Evolutionary conservation across 495 filamentous ascomycete species (phyloP).

Genomic region (Tuber indicum): DNA sequence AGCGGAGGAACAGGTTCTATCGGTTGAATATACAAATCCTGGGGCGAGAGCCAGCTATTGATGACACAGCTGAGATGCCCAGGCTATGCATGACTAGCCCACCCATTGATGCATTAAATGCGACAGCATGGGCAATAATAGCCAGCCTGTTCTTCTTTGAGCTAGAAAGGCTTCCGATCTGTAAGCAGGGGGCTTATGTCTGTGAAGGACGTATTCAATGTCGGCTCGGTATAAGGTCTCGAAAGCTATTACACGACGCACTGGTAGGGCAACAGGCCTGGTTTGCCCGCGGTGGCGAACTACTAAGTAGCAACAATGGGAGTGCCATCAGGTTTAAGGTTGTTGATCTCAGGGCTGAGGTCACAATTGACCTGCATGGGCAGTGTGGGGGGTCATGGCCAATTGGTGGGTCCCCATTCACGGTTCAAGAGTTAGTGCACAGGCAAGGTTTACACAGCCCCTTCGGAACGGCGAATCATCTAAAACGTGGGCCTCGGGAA

Average conservation of each 20-base stretch:
- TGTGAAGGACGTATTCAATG: background rate
- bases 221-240: background rate
- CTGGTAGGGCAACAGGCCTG: background rate
- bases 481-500: background rate
- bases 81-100: background rate
- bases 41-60: background rate
- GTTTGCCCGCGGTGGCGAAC: background rate
- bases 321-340: background rate
- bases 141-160: conserved; percentile 12
- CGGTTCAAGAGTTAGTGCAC: background rate
- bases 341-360: background rate
- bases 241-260: background rate
- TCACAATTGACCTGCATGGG: background rate
- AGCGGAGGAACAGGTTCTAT: background rate
- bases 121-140: conserved; percentile 4
- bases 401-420: conserved; percentile 5
- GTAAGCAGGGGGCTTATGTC: background rate
- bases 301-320: background rate
- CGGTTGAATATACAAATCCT: conserved; percentile 2
- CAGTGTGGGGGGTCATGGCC: background rate
- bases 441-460: background rate
- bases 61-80: conserved; percentile 2
- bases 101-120: background rate
- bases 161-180: background rate
- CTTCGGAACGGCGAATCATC: background rate